These are phyloP conservation scores for California macrophylla DNA, from an alignment of 441 rosid genomes.

Conservation along the genomic window DNA sequence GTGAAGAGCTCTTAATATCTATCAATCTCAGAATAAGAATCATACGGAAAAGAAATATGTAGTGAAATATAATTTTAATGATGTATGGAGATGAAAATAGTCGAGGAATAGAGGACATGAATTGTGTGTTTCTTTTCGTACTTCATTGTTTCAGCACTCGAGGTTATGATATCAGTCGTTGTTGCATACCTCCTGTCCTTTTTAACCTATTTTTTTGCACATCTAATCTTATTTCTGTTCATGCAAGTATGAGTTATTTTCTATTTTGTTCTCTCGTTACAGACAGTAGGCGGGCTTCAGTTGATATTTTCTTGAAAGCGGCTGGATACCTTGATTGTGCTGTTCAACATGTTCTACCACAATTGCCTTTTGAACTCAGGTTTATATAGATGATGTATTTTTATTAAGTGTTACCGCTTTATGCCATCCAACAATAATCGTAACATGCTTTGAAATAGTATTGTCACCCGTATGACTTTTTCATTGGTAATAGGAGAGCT, in stretches of 20 bases:
- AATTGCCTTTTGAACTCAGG: constrained; percentile 68
- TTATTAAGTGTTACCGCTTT: not conserved
- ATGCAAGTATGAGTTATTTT: constrained; percentile 14
- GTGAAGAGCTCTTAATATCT: not conserved
- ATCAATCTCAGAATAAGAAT: not conserved
- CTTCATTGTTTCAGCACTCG: too few relatives aligned
- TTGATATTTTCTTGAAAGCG: constrained; percentile 92
- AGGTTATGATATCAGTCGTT: too few relatives aligned
- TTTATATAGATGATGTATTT: constrained; percentile 24
- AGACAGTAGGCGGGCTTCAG: constrained; percentile 83
- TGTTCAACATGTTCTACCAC: constrained; percentile 78
- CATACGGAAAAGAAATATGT: not conserved
- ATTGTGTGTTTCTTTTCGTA: too few relatives aligned
- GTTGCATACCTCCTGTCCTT: not conserved
- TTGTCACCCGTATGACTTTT: constrained; percentile 1
- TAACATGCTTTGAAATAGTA: not conserved
- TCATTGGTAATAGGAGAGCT: constrained; percentile 49
- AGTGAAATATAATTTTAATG: not conserved
- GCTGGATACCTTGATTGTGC: constrained; percentile 96
- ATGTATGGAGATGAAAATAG: too few relatives aligned
- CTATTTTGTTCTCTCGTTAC: constrained; percentile 14
- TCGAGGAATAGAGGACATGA: too few relatives aligned
- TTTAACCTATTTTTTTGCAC: not conserved
- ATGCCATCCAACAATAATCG: not conserved
- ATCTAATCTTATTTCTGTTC: not conserved